phyloP scores from a whole-genome alignment of 495 filamentous ascomycete genomes.

The Aspergillus wentii region DNA sequence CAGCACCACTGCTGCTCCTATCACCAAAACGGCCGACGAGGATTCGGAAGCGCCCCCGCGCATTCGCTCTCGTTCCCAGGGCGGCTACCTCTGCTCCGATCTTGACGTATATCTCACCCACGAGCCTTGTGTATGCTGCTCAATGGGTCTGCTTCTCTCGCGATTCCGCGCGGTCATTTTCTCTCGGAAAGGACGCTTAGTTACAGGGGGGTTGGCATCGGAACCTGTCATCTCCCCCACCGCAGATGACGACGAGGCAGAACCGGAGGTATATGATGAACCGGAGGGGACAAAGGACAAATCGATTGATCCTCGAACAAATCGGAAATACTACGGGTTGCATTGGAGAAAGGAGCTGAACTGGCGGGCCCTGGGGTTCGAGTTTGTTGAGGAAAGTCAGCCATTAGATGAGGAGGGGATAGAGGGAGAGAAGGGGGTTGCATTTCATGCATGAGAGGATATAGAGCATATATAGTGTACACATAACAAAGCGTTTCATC shows the following conservation, averaged over 20 bases:
- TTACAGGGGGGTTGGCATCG: constrained; percentile 36
- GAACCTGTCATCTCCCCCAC: constrained; percentile 24
- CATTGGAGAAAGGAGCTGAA: constrained; percentile 93
- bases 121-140: constrained; percentile 94
- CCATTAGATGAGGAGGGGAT: background rate
- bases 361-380: constrained; percentile 85
- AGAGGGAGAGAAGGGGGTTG: constrained; percentile 7
- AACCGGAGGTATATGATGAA: constrained; percentile 53
- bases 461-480: too few species aligned
- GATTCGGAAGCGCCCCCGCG: constrained; percentile 9
- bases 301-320: constrained; percentile 10
- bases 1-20: constrained; percentile 2
- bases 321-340: constrained; percentile 60
- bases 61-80: constrained; percentile 42
- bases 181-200: constrained; percentile 44
- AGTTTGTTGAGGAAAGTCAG: constrained; percentile 53
- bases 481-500: background rate
- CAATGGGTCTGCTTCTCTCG: constrained; percentile 91
- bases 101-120: constrained; percentile 89
- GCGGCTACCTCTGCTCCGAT: constrained; percentile 91
- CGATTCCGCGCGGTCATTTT: constrained; percentile 83
- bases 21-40: background rate
- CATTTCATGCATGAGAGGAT: constrained; percentile 20
- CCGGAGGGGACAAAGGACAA: constrained; percentile 15
- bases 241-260: constrained; percentile 10